These are phyloP conservation scores for Eucalyptus sp. DNA, from an alignment of 345 rosid genomes.

Conservation along the genomic window DNA sequence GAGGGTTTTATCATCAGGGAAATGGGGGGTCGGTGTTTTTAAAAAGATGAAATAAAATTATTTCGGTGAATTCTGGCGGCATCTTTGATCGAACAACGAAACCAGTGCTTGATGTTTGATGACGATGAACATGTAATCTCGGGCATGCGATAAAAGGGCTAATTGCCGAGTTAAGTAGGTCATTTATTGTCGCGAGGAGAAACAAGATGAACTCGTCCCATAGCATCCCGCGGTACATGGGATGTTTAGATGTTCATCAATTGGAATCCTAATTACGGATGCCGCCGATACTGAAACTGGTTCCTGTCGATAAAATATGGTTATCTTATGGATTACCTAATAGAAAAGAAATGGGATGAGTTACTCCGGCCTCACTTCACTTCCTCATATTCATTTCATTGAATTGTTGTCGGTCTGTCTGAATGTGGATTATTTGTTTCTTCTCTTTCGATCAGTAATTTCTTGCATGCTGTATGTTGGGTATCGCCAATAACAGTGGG, in stretches of 20 bases:
- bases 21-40: neutral
- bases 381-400: neutral
- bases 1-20: neutral
- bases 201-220: neutral
- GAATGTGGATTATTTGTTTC: neutral
- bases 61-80: neutral
- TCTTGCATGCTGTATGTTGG: neutral
- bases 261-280: neutral
- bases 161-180: neutral
- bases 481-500: neutral
- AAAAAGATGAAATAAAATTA: neutral
- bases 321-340: neutral
- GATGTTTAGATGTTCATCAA: neutral
- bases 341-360: neutral
- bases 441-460: neutral
- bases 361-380: neutral
- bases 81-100: neutral
- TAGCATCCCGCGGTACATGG: neutral
- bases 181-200: neutral
- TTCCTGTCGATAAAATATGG: neutral
- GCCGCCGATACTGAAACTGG: neutral
- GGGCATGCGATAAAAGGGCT: neutral
- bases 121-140: neutral
- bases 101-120: neutral
- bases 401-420: neutral